A percentile compares a stretch with the other conserved stretches of the same genome.
phyloP scores from a whole-genome alignment of 208 protist genomes.

The Leishmania braziliensis region DNA sequence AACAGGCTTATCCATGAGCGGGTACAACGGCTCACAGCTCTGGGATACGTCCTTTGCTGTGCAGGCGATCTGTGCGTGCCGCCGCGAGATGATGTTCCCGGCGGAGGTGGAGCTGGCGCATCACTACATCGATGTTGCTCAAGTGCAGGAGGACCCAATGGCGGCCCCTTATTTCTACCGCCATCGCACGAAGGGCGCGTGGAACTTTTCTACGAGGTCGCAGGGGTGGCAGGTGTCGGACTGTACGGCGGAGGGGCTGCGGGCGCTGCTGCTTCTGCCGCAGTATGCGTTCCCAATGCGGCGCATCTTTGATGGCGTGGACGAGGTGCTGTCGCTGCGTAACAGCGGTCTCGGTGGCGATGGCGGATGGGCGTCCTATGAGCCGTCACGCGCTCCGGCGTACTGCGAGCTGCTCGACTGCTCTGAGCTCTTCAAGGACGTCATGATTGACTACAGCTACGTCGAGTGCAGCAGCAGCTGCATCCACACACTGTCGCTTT shows the following conservation, averaged over 20 bases:
- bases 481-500: constrained; percentile 92
- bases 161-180: constrained; percentile 89
- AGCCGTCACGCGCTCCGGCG: constrained; percentile 84
- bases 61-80: constrained; percentile 92
- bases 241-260: constrained; percentile 97
- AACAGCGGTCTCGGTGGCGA: constrained; percentile 78
- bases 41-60: constrained; percentile 98
- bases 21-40: constrained; percentile 98
- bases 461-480: constrained; percentile 96
- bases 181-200: constrained; percentile 95
- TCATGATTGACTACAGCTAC: constrained; percentile 98
- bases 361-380: constrained; percentile 96
- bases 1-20: constrained; percentile 97
- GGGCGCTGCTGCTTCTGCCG: constrained; percentile 79
- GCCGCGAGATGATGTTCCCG: constrained; percentile 61
- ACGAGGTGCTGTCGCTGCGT: constrained; percentile 95
- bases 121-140: constrained; percentile 92
- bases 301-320: constrained; percentile 88
- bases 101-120: constrained; percentile 85
- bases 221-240: constrained; percentile 98
- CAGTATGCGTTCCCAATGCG: constrained; percentile 43
- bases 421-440: constrained; percentile 96
- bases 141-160: constrained; percentile 93
- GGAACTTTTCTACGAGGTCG: constrained; percentile 96
- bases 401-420: constrained; percentile 96